Percentiles rank a stretch among this genome's conserved stretches.
Conservation (phyloP, 805 yeast genomes). For the Starmerella potacharoeniae region DNA sequence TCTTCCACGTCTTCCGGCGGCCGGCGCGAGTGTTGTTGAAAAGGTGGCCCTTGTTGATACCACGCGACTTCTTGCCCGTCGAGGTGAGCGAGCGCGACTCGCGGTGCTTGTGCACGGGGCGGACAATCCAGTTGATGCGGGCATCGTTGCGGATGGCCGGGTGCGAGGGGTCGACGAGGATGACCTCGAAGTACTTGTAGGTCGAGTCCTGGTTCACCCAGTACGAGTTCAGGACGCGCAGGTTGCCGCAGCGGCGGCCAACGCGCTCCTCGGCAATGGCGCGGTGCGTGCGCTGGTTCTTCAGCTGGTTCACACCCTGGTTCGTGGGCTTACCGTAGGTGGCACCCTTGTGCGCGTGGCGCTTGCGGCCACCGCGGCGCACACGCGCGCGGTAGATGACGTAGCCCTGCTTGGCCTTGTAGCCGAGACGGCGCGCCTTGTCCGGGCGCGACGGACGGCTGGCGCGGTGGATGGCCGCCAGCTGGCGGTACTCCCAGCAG, state of each 20-base stretch:
- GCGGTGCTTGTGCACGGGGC: constrained; percentile 99
- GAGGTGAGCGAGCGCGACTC: constrained; percentile 98
- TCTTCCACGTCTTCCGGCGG: constrained; percentile 99
- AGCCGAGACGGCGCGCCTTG: constrained; percentile 99
- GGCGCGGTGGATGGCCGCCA: constrained; percentile 97
- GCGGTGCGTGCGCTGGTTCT: constrained; percentile 97
- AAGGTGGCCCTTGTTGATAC: constrained; percentile 99
- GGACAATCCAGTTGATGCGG: constrained; percentile 98
- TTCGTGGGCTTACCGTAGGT: constrained; percentile 99
- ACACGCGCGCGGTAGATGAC: constrained; percentile 98
- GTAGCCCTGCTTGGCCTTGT: constrained; percentile 99
- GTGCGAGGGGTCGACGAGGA: constrained; percentile 95
- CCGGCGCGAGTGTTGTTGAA: constrained; percentile 98
- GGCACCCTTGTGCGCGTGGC: constrained; percentile 99
- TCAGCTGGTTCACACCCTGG: constrained; percentile 99
- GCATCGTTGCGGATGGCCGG: constrained; percentile 98
- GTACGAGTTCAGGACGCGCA: constrained; percentile 99
- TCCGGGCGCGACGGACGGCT: constrained; percentile 98
- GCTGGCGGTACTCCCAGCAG: constrained; percentile 99
- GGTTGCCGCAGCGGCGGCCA: constrained; percentile 96
- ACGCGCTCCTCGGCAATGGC: constrained; percentile 99
- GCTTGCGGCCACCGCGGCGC: constrained; percentile 99
- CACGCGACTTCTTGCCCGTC: constrained; percentile 98
- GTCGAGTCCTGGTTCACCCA: constrained; percentile 99
- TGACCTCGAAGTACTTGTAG: constrained; percentile 98